Evolutionary conservation across 2,329 filamentous ascomycete species (phyloP).

Genomic region (Plectosphaerella cucumerina): DNA sequence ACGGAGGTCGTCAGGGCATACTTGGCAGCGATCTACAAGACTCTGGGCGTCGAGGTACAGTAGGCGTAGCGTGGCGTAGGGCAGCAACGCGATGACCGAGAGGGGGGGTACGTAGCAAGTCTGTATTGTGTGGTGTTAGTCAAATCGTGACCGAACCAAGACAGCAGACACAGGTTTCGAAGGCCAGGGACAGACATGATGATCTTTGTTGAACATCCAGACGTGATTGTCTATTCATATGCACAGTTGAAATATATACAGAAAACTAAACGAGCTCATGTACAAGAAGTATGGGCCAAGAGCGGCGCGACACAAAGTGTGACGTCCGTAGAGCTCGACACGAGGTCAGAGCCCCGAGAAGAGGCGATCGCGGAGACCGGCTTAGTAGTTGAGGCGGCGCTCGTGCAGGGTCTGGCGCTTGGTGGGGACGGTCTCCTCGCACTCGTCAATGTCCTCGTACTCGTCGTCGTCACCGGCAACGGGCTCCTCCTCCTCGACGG

Average conservation of each 20-base stretch:
- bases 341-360: background rate
- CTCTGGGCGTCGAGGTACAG: background rate
- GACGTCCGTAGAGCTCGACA: background rate
- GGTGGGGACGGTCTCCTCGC: slow-evolving; percentile 3
- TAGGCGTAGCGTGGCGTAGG: background rate
- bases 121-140: no score
- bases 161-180: no score
- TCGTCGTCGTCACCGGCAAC: background rate
- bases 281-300: background rate
- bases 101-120: no score
- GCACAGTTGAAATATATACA: slow-evolving; percentile 3
- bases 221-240: slow-evolving; percentile 1
- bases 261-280: slow-evolving; percentile 2
- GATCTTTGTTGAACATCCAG: no score
- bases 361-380: background rate
- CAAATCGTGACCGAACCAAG: no score
- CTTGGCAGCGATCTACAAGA: background rate
- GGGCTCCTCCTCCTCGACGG: background rate
- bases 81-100: no score
- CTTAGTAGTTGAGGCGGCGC: slow-evolving; percentile 8
- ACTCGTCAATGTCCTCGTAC: slow-evolving; percentile 4
- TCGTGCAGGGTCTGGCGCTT: slow-evolving; percentile 13
- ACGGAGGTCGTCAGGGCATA: background rate
- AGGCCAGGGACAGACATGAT: no score
- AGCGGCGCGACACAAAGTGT: background rate